Percentiles rank a stretch among this genome's conserved stretches.
Evolutionary conservation across 257 asterid genomes (phyloP).

Genomic region (Gentiana macrophylla): DNA sequence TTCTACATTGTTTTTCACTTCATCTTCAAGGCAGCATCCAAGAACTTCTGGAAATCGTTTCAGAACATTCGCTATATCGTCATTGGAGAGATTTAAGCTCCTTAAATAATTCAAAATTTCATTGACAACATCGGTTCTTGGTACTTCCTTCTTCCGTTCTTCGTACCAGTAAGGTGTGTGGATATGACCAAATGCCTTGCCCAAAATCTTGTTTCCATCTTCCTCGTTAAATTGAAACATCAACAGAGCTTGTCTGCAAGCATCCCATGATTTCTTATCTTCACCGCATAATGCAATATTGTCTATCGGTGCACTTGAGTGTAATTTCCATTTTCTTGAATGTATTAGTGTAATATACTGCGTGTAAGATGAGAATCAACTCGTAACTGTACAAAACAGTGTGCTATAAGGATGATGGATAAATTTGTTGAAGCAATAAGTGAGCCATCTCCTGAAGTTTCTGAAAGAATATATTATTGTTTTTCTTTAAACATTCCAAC

Average conservation of each 20-base stretch:
- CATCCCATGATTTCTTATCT: conserved; percentile 62
- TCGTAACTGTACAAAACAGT: no score
- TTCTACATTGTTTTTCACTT: no score
- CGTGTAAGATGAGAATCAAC: no score
- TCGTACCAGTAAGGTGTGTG: conserved; percentile 25
- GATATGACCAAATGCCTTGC: conserved; percentile 80
- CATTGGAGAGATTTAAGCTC: conserved; percentile 65
- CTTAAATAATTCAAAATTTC: conserved; percentile 46
- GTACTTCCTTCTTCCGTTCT: conserved; percentile 58
- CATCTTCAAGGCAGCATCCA: no score
- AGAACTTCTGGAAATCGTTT: no score
- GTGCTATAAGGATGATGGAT: no score
- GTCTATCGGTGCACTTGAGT: conserved; percentile 37
- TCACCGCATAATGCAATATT: conserved; percentile 35
- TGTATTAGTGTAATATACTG: no score
- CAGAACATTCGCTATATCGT: neutral
- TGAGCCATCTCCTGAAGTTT: no score
- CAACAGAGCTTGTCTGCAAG: conserved; percentile 52
- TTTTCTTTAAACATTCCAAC: no score
- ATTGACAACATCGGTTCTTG: conserved; percentile 38
- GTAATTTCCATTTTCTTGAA: conserved; percentile 47
- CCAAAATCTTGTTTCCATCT: conserved; percentile 23
- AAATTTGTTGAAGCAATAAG: no score
- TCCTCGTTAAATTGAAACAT: conserved; percentile 28
- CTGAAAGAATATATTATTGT: no score